A percentile compares a stretch with the other conserved stretches of the same genome.
These are phyloP conservation scores for Pichia heedii DNA, from an alignment of 805 yeast genomes.

Conservation along the genomic window DNA sequence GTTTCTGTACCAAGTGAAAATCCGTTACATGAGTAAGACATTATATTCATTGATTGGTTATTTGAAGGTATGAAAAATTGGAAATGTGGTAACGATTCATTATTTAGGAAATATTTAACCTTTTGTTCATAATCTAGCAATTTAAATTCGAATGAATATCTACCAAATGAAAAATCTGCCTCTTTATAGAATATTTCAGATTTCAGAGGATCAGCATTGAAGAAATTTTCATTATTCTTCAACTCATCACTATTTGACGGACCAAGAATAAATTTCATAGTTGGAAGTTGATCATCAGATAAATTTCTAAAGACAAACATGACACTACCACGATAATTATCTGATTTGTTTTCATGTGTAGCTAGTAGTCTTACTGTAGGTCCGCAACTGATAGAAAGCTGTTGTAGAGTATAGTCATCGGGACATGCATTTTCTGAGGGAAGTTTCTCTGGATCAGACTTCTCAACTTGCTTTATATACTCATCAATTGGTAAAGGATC, in stretches of 20 bases:
- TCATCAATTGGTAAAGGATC: slow-evolving; percentile 21
- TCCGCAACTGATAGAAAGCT: slow-evolving; percentile 54
- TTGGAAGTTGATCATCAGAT: slow-evolving; percentile 11
- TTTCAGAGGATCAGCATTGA: slow-evolving; percentile 8
- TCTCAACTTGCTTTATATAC: slow-evolving; percentile 16
- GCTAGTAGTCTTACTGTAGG: slow-evolving; percentile 68
- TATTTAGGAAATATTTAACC: slow-evolving; percentile 54
- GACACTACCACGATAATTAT: slow-evolving; percentile 59
- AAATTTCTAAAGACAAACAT: slow-evolving; percentile 50
- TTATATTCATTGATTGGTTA: slow-evolving; percentile 64
- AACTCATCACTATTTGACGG: slow-evolving; percentile 18
- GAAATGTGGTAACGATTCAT: slow-evolving; percentile 30
- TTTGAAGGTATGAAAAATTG: slow-evolving; percentile 63
- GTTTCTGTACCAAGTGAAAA: slow-evolving; percentile 72
- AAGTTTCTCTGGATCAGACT: slow-evolving; percentile 15
- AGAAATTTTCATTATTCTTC: slow-evolving; percentile 26
- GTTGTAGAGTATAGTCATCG: slow-evolving; percentile 19
- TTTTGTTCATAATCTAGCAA: slow-evolving; percentile 46
- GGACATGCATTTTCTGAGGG: slow-evolving; percentile 13
- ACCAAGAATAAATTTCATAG: slow-evolving; percentile 27
- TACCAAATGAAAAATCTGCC: slow-evolving; percentile 48
- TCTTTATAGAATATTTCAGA: slow-evolving; percentile 36
- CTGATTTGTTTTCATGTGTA: slow-evolving; percentile 40
- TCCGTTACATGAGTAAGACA: slow-evolving; percentile 87
- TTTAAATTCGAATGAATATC: slow-evolving; percentile 49